A percentile compares a stretch with the other conserved stretches of the same genome.
Evolutionary conservation across 2,329 filamentous ascomycete genomes (phyloP).

Genomic region (Pseudogymnoascus sp.): DNA sequence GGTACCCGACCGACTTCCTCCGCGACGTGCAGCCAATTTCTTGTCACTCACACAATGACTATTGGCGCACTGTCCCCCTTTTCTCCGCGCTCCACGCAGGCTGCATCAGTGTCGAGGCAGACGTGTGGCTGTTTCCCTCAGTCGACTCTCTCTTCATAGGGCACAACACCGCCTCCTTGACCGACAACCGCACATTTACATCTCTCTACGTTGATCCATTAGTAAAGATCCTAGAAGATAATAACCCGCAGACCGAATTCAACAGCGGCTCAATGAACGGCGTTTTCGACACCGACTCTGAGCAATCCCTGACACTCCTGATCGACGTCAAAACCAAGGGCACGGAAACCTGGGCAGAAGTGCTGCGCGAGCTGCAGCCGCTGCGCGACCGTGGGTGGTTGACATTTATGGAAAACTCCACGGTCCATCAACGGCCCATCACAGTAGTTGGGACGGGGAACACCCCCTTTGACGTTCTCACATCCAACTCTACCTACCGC

Average conservation of each 20-base stretch:
- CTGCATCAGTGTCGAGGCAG: constrained; percentile 58
- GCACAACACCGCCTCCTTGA: constrained; percentile 48
- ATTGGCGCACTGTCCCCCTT: constrained; percentile 55
- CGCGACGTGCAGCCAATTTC: constrained; percentile 44
- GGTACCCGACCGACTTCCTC: constrained; percentile 44
- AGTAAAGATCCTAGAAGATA: constrained; percentile 44
- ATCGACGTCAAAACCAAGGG: constrained; percentile 61
- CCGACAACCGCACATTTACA: constrained; percentile 47
- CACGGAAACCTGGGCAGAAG: constrained; percentile 40
- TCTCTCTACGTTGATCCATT: constrained; percentile 59
- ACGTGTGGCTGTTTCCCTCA: constrained; percentile 52
- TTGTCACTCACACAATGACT: constrained; percentile 65
- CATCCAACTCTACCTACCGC: constrained; percentile 43
- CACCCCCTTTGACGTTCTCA: constrained; percentile 48
- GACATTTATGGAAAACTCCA: constrained; percentile 41
- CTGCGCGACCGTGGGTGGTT: constrained; percentile 52
- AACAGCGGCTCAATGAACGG: constrained; percentile 40
- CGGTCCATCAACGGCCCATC: constrained; percentile 45
- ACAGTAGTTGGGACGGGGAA: constrained; percentile 63
- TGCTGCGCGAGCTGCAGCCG: constrained; percentile 47
- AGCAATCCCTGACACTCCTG: constrained; percentile 50
- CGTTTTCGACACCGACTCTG: constrained; percentile 45
- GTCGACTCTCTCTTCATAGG: constrained; percentile 50
- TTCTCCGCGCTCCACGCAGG: constrained; percentile 52
- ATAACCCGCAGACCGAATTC: constrained; percentile 42